Evolutionary conservation across 805 yeast species (phyloP), one percentile per base, ranked within the genome.

Genomic region (Yarrowia deformans): DNA sequence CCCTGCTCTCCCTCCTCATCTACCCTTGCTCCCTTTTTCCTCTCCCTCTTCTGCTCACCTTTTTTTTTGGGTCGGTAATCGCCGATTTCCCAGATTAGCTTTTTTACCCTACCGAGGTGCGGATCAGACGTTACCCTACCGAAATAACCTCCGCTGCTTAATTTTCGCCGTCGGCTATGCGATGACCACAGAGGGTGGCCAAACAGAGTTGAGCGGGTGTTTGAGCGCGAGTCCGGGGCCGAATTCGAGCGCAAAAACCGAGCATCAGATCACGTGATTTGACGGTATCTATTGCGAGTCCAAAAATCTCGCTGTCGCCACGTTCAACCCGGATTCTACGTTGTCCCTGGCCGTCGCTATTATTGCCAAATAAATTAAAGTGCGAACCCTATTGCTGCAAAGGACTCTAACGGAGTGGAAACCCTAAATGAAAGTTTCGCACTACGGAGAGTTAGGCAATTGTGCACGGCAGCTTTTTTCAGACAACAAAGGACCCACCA

Each of bases 81-180:
- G 60, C 60, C 58, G 58, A 54, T 37, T 52, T 37, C 35, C n/a
- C 45, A 54, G 60, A 54, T 54, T 54, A 14, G 8, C 60, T 54
- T 54, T 49, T 54, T 54, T 54, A 54, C 60, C 60, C 60, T 37
- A 39, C 45, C 60, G 34, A 19, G 14, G 42, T 35, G 60, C 60
- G 48, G 63, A 56, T 40, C 42, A 16, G 48, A 29, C 16, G 39
- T 56, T 56, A 56, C 63, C 63, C 63, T 14, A n/a, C 37, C 16
- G 39, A 29, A 42, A 40, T 56, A 40, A 56, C 39, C 48, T 37
- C 29, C 42, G 29, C 42, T 16, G n/a, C 46, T 42, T 40, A 56
- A 56, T 56, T 42, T 56, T 40, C 61, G 63, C 63, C 48, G 63
- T 56, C 63, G 63, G 63, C 63, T 56, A 56, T 56, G 63, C 63